Percentiles rank a stretch among this genome's conserved stretches.
Conservation (phyloP, 352 stramenopile species). For the Pythium brachiatum region DNA sequence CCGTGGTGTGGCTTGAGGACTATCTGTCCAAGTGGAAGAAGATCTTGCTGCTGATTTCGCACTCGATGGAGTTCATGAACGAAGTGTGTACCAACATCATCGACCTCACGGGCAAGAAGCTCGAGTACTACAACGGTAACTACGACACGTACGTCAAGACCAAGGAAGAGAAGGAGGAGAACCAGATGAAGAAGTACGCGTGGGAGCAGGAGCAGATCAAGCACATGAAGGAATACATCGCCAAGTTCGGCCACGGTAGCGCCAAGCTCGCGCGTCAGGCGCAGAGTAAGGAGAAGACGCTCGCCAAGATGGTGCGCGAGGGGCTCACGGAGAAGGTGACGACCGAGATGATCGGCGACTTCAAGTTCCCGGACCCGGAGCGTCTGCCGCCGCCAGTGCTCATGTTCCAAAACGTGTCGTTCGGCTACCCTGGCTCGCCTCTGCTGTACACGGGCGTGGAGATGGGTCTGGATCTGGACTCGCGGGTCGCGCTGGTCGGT, state of each 20-base stretch:
- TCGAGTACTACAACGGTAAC: conserved; percentile 98
- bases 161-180: conserved; percentile 95
- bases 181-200: conserved; percentile 98
- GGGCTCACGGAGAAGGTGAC: conserved; percentile 95
- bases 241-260: conserved; percentile 97
- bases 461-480: conserved; percentile 97
- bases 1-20: conserved; percentile 98
- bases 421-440: conserved; percentile 92
- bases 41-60: conserved; percentile 96
- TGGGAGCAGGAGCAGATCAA: conserved; percentile 98
- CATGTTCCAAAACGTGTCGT: conserved; percentile 97
- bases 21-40: conserved; percentile 97
- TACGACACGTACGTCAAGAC: conserved; percentile 98
- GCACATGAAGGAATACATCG: conserved; percentile 99
- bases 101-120: conserved; percentile 92
- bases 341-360: conserved; percentile 84
- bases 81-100: conserved; percentile 98
- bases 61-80: conserved; percentile 99
- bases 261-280: conserved; percentile 97
- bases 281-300: conserved; percentile 98
- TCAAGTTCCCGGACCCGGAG: conserved; percentile 97
- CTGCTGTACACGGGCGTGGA: conserved; percentile 93
- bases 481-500: conserved; percentile 95
- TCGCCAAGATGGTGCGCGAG: conserved; percentile 97
- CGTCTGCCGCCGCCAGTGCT: conserved; percentile 94